Conservation (phyloP, 129 eudicot species). For the Silybum marianum region DNA sequence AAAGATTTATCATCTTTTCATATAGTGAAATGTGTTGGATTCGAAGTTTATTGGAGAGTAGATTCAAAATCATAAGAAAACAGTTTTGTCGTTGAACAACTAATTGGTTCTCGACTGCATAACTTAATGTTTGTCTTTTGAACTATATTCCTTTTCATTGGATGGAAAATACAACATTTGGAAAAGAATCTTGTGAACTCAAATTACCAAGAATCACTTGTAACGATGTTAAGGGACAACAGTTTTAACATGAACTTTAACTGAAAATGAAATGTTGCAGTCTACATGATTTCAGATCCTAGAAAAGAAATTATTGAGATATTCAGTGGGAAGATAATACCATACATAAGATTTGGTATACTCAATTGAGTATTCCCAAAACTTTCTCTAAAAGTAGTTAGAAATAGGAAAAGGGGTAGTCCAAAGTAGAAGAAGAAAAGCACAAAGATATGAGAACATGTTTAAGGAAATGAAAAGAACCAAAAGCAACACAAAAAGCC, state of each 20-base stretch:
- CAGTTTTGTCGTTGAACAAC: not conserved
- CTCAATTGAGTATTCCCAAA: not conserved
- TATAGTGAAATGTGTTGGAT: not conserved
- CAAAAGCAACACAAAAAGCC: constrained; percentile 31
- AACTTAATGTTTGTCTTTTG: not conserved
- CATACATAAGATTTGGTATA: not conserved
- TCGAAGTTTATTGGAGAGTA: not conserved
- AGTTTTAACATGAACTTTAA: not conserved
- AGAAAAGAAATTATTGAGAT: not conserved
- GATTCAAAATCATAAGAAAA: not conserved
- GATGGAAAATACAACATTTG: not conserved
- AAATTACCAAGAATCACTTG: not conserved
- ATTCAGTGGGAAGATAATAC: not conserved
- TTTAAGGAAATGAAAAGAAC: constrained; percentile 37
- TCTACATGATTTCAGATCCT: not conserved
- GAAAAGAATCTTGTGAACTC: not conserved
- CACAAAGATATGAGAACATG: constrained; percentile 36
- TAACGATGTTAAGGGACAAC: not conserved
- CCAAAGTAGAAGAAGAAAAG: constrained; percentile 37
- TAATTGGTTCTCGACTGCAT: not conserved
- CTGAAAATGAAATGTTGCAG: not conserved
- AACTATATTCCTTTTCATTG: not conserved
- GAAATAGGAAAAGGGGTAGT: not conserved
- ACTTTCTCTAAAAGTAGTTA: not conserved
- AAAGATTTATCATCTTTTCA: not conserved